Percentiles rank a stretch among this genome's conserved stretches.
Conservation (phyloP, 257 asterid species). For the Solanum paucissectum region DNA sequence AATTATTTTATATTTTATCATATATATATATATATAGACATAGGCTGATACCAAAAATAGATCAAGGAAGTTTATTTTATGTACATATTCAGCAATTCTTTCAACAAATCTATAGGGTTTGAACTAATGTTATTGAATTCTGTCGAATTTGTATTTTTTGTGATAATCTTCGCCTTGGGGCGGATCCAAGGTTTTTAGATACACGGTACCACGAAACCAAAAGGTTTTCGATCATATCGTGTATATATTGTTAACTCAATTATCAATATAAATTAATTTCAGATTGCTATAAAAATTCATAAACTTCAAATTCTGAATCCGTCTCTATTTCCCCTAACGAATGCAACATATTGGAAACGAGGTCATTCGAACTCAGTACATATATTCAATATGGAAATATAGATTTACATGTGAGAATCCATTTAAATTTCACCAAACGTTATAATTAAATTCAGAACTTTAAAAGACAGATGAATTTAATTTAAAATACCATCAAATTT, state of each 20-base stretch:
- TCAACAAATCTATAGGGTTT: neutral
- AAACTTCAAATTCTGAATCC: neutral
- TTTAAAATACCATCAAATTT: neutral
- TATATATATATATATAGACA: no score
- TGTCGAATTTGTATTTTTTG: neutral
- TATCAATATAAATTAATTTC: neutral
- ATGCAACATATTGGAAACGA: neutral
- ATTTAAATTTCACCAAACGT: neutral
- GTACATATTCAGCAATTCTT: neutral
- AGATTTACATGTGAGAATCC: neutral
- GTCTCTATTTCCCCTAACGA: rapidly evolving
- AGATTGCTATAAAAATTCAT: neutral
- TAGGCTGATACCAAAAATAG: neutral
- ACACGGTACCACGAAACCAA: neutral
- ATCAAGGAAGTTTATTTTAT: neutral
- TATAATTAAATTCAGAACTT: neutral
- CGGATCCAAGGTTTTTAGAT: neutral
- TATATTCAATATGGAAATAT: neutral
- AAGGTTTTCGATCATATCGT: neutral
- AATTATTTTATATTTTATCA: neutral
- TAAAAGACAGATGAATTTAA: neutral
- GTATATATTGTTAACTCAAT: neutral
- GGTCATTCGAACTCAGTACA: no score
- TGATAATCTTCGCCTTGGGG: neutral
- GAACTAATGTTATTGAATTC: neutral